Evolutionary conservation across 768 basidiomycete species (phyloP).

Genomic region (Leccinum boreale): DNA sequence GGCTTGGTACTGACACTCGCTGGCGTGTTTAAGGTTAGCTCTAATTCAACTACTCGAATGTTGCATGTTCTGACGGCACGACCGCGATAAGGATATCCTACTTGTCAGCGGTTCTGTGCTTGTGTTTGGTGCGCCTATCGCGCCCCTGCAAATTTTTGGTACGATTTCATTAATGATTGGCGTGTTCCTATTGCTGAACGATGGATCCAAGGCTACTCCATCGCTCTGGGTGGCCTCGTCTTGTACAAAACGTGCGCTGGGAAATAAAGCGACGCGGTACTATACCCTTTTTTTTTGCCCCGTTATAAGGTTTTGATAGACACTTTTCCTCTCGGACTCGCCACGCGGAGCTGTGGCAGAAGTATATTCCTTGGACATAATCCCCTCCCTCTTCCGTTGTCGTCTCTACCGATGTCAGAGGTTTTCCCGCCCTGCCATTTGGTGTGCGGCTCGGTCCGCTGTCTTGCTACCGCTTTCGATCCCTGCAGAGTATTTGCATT

Average conservation of each 20-base stretch:
- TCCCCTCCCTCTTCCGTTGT: no score
- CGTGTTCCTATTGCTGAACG: background rate
- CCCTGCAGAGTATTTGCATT: background rate
- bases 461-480: background rate
- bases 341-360: background rate
- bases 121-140: conserved; percentile 77
- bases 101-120: conserved; percentile 89
- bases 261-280: conserved; percentile 37
- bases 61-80: conserved; percentile 9
- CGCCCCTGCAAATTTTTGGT: conserved; percentile 83
- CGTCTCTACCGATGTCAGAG: background rate
- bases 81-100: conserved; percentile 71
- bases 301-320: background rate
- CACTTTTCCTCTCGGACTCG: background rate
- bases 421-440: background rate
- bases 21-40: conserved; percentile 82
- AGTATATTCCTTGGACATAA: background rate
- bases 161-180: conserved; percentile 18
- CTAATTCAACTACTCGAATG: background rate
- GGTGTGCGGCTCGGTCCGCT: background rate
- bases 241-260: conserved; percentile 77
- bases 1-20: conserved; percentile 90
- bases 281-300: background rate
- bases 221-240: conserved; percentile 82
- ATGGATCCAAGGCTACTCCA: conserved; percentile 64